phyloP scores from a whole-genome alignment of 192 early-diverging fungal species.

The Thamnidium elegans region DNA sequence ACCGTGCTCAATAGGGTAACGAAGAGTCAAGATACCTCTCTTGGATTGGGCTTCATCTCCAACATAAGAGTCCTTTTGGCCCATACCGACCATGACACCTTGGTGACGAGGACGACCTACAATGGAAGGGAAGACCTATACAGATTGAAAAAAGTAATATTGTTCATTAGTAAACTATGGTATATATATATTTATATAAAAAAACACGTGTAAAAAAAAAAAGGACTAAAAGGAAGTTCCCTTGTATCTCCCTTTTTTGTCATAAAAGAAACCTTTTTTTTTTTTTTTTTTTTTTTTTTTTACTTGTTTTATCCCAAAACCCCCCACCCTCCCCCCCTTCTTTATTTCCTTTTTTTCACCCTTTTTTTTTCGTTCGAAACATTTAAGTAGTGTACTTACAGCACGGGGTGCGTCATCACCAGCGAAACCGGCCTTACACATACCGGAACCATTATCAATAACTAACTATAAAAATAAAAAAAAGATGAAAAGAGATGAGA shows the following conservation, averaged over 20 bases:
- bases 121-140: conserved; percentile 78
- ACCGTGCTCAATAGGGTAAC: conserved; percentile 90
- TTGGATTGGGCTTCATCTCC: conserved; percentile 91
- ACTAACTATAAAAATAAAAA: conserved; percentile 56
- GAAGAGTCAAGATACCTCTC: conserved; percentile 83
- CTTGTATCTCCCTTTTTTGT: not conserved
- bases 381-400: conserved; percentile 40
- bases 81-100: conserved; percentile 89
- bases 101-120: conserved; percentile 86
- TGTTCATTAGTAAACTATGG: conserved; percentile 25
- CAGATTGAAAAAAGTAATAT: too few relatives aligned
- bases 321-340: not conserved
- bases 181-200: not conserved
- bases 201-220: not conserved
- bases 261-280: not conserved
- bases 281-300: not conserved
- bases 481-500: not conserved
- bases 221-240: not conserved
- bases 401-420: conserved; percentile 88
- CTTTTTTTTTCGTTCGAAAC: too few relatives aligned
- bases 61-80: conserved; percentile 88
- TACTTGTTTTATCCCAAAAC: not conserved
- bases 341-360: too few relatives aligned
- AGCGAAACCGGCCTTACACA: conserved; percentile 94
- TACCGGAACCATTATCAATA: conserved; percentile 92